These are phyloP conservation scores for Elaeis oleifera DNA, from an alignment of 202 grass and related monocot species.

Conservation along the genomic window DNA sequence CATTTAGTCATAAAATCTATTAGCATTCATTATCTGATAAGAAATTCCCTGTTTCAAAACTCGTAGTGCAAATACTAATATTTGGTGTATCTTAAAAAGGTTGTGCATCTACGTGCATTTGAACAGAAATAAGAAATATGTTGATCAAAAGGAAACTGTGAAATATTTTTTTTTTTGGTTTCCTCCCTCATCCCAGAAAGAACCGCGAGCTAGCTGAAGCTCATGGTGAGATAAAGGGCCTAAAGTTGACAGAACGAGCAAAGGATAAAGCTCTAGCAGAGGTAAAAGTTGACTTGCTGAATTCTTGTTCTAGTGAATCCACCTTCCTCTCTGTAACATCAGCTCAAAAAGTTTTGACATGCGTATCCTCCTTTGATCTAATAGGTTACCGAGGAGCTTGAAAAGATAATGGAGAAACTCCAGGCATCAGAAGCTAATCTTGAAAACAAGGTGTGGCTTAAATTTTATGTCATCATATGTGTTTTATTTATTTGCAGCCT, in stretches of 20 bases:
- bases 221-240: conserved; percentile 13
- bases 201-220: conserved; percentile 5
- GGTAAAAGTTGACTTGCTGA: not conserved
- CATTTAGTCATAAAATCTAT: too few relatives aligned
- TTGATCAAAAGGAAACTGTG: too few relatives aligned
- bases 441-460: conserved; percentile 36
- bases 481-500: not conserved
- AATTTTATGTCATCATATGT: not conserved
- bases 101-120: not conserved
- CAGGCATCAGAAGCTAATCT: conserved; percentile 36
- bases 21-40: too few relatives aligned
- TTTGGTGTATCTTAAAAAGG: too few relatives aligned
- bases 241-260: conserved; percentile 9
- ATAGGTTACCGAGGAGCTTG: conserved; percentile 41
- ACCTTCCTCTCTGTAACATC: too few relatives aligned
- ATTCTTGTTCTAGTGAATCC: too few relatives aligned
- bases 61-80: too few relatives aligned
- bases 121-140: not conserved
- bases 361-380: not conserved
- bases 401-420: conserved; percentile 31
- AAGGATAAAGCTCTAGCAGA: conserved; percentile 15
- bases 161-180: not conserved
- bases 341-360: too few relatives aligned
- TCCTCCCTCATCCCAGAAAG: conserved; percentile 5
- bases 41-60: too few relatives aligned